phyloP scores from a whole-genome alignment of 2,329 filamentous ascomycete species.

The Chrysosporium keratinophilum region DNA sequence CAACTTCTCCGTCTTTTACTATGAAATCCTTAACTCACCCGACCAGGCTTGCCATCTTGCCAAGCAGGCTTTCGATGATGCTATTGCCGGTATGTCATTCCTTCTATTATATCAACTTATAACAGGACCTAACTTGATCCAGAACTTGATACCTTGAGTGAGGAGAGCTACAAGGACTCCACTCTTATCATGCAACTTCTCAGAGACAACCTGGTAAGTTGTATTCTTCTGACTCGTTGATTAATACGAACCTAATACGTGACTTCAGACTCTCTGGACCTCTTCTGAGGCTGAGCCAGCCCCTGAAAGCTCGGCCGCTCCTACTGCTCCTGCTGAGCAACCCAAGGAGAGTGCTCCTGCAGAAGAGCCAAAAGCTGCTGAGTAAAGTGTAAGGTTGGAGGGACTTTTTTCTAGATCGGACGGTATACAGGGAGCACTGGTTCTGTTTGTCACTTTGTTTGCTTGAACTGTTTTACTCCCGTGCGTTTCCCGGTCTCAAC shows the following conservation, averaged over 20 bases:
- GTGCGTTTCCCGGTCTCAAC: slow-evolving; percentile 7
- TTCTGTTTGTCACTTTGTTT: slow-evolving; percentile 10
- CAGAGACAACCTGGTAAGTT: slow-evolving; percentile 79
- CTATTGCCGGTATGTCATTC: slow-evolving; percentile 62
- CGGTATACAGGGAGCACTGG: slow-evolving; percentile 16
- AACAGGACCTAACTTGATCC: slow-evolving; percentile 9
- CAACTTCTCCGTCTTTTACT: slow-evolving; percentile 99
- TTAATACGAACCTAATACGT: neutral
- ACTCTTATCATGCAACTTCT: slow-evolving; percentile 98
- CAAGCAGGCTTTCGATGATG: slow-evolving; percentile 93
- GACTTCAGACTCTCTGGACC: slow-evolving; percentile 83
- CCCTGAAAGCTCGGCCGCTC: slow-evolving; percentile 38
- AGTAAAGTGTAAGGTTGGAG: slow-evolving; percentile 32
- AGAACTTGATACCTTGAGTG: slow-evolving; percentile 93
- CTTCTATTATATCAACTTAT: neutral
- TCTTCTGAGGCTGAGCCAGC: slow-evolving; percentile 91
- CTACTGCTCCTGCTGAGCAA: slow-evolving; percentile 24
- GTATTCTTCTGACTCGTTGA: neutral
- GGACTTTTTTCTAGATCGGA: slow-evolving; percentile 19
- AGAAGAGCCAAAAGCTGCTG: slow-evolving; percentile 34
- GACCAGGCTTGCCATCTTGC: slow-evolving; percentile 97
- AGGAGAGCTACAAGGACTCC: slow-evolving; percentile 99
- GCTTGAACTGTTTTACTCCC: slow-evolving; percentile 12
- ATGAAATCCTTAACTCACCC: slow-evolving; percentile 97
- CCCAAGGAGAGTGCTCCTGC: slow-evolving; percentile 36